Percentiles rank a stretch among this genome's conserved stretches.
These are phyloP conservation scores for Trichoderma lentiforme DNA, from an alignment of 2,329 filamentous ascomycete species.

Conservation along the genomic window DNA sequence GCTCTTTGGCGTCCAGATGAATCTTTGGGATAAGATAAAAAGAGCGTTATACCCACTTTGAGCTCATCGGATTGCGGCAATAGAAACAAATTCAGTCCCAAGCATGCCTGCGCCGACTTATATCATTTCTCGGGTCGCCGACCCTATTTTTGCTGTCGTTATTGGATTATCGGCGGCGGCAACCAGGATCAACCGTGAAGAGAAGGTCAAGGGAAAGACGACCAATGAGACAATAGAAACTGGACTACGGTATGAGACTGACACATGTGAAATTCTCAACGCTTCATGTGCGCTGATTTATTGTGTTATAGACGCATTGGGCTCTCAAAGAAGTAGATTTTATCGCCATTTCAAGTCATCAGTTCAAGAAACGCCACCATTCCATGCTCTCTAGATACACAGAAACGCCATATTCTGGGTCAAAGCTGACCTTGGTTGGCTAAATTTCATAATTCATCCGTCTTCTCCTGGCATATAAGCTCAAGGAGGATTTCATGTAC, in stretches of 20 bases:
- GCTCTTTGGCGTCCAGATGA: not conserved
- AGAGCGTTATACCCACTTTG: not conserved
- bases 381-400: not conserved
- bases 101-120: constrained; percentile 54
- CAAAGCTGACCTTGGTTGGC: not conserved
- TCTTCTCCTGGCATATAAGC: not conserved
- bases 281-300: not conserved
- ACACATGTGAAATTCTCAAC: not conserved
- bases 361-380: not conserved
- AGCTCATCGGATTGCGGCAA: not conserved
- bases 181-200: constrained; percentile 58
- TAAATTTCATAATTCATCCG: not conserved
- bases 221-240: constrained; percentile 49
- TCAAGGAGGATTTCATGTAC: not conserved
- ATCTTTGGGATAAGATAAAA: not conserved
- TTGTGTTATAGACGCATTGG: constrained; percentile 33
- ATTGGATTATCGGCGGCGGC: constrained; percentile 56
- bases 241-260: constrained; percentile 38
- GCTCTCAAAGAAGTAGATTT: constrained; percentile 23
- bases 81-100: not conserved
- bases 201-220: constrained; percentile 55
- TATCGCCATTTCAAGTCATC: not conserved
- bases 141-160: constrained; percentile 56
- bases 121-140: constrained; percentile 57
- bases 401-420: not conserved